Percentiles rank a stretch among this genome's conserved stretches.
These are phyloP conservation scores for Avena eriantha DNA, from an alignment of 176 grass and related monocot species.

Conservation along the genomic window DNA sequence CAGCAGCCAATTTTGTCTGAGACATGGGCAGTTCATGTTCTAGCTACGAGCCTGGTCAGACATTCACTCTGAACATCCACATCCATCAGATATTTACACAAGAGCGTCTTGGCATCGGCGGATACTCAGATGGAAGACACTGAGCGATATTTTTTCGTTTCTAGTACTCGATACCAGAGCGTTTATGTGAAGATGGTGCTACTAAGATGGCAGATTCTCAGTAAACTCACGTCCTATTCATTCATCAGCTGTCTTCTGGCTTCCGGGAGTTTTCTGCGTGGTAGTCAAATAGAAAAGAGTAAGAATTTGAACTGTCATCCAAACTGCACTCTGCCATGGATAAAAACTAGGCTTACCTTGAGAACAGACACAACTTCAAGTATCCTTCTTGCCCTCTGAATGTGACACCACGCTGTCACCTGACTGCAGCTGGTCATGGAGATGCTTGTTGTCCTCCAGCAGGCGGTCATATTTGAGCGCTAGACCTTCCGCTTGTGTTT, in stretches of 20 bases:
- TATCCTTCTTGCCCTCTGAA: slow-evolving; percentile 59
- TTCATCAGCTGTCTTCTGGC: background rate
- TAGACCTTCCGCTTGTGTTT: slow-evolving; percentile 58
- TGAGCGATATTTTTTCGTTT: background rate
- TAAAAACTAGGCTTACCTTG: slow-evolving; percentile 11
- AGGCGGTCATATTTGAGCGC: slow-evolving; percentile 56
- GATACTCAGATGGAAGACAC: background rate
- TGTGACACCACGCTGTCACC: background rate
- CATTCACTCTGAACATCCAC: background rate
- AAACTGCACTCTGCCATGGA: background rate
- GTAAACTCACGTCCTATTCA: slow-evolving; percentile 10
- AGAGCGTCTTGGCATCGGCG: background rate
- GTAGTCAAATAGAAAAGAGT: background rate
- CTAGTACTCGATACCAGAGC: background rate
- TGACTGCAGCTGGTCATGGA: slow-evolving; percentile 53
- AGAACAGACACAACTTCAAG: background rate
- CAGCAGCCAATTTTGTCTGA: background rate
- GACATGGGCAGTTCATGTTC: background rate
- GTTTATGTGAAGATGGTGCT: slow-evolving; percentile 13
- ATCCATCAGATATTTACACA: slow-evolving; percentile 36
- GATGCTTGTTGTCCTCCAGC: slow-evolving; percentile 67
- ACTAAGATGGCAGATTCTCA: slow-evolving; percentile 7
- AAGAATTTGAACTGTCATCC: background rate
- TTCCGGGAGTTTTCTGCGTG: background rate
- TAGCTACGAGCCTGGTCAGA: background rate